Percentiles rank a stretch among this genome's conserved stretches.
phyloP scores from a whole-genome alignment of 768 basidiomycete genomes.

The Termitomyces sp. region DNA sequence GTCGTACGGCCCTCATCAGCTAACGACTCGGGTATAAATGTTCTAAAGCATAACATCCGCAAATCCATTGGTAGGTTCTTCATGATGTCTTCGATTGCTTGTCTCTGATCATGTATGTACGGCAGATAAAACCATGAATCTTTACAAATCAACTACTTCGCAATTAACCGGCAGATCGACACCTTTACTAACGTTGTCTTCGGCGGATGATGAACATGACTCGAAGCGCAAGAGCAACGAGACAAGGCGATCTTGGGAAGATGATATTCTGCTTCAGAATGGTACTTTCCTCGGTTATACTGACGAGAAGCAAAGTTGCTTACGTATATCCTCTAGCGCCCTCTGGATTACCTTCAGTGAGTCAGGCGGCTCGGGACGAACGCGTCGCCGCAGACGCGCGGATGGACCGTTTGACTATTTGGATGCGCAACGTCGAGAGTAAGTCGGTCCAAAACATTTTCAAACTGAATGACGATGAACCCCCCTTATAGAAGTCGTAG shows the following conservation, averaged over 20 bases:
- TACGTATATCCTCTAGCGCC: conserved; percentile 32
- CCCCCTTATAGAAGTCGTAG: conserved; percentile 64
- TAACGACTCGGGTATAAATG: conserved; percentile 32
- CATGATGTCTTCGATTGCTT: background rate
- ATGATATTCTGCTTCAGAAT: conserved; percentile 41
- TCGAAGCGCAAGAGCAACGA: conserved; percentile 24
- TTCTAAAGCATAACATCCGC: conserved; percentile 70
- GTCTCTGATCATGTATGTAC: background rate
- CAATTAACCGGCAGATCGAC: conserved; percentile 44
- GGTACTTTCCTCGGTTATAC: conserved; percentile 27
- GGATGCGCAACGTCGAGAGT: conserved; percentile 87
- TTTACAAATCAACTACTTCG: conserved; percentile 63
- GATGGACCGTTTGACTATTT: conserved; percentile 71
- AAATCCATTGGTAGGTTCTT: conserved; percentile 63
- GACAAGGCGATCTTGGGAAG: conserved; percentile 48
- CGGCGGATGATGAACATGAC: conserved; percentile 23
- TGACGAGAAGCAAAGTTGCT: background rate
- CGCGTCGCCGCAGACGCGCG: conserved; percentile 52
- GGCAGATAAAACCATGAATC: conserved; percentile 63
- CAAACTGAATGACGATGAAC: conserved; percentile 10
- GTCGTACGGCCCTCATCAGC: conserved; percentile 13
- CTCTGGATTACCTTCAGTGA: conserved; percentile 53
- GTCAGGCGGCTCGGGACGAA: conserved; percentile 52
- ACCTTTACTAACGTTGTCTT: conserved; percentile 41
- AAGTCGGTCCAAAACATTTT: conserved; percentile 28